Conservation (phyloP, 768 basidiomycete species). For the Kondoa subrosea region DNA sequence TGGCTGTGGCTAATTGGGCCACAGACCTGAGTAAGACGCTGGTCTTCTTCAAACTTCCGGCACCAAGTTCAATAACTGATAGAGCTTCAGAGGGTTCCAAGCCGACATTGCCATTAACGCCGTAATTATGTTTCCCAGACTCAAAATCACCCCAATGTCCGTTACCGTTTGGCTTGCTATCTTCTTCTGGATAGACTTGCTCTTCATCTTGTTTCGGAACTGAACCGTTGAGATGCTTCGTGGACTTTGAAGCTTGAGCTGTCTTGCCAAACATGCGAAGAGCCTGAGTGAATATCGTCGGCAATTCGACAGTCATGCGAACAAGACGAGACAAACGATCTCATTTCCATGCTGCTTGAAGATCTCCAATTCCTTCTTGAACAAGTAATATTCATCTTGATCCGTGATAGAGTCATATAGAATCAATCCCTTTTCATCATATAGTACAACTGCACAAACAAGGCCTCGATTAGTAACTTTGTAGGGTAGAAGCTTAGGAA, state of each 20-base stretch:
- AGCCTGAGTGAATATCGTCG: not conserved
- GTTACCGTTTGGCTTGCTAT: not conserved
- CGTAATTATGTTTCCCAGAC: constrained; percentile 23
- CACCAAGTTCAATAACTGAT: constrained; percentile 75
- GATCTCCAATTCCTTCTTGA: constrained; percentile 70
- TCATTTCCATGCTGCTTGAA: constrained; percentile 53
- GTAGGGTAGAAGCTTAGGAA: not conserved
- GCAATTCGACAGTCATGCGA: no score
- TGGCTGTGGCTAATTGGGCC: constrained; percentile 37
- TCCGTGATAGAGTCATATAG: constrained; percentile 75
- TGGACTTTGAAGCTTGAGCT: not conserved
- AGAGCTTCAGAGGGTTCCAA: constrained; percentile 21
- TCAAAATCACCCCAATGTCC: constrained; percentile 12
- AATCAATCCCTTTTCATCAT: constrained; percentile 67
- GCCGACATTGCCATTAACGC: constrained; percentile 35
- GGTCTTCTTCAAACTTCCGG: constrained; percentile 52
- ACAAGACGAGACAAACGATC: constrained; percentile 45
- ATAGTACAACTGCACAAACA: constrained; percentile 43
- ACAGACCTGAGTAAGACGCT: constrained; percentile 49
- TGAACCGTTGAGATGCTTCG: not conserved
- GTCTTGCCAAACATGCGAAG: not conserved
- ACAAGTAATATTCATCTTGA: constrained; percentile 70
- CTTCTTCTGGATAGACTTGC: no score
- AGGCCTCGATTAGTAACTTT: not conserved
- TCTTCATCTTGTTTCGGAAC: no score